A percentile compares a stretch with the other conserved stretches of the same genome.
phyloP scores from a whole-genome alignment of 805 yeast species.

The Wickerhamomyces mucosus region DNA sequence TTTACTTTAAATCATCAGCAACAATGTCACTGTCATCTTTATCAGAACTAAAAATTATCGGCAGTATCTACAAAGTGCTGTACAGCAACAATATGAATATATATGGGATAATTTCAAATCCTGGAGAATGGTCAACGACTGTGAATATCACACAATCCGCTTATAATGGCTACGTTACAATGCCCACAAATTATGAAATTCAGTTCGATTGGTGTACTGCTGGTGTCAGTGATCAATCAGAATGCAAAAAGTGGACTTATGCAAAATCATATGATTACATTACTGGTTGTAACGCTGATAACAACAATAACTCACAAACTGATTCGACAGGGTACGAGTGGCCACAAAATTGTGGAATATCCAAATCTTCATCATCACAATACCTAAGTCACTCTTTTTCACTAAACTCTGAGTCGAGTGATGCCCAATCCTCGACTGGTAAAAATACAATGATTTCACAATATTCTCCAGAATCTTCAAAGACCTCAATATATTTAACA shows the following conservation, averaged over 20 bases:
- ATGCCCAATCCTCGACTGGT: no score
- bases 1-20: conserved; percentile 3
- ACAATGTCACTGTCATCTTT: conserved; percentile 5
- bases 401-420: no score
- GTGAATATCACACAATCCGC: conserved; percentile 1
- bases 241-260: conserved; percentile 14
- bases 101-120: conserved; percentile 3
- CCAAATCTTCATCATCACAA: no score
- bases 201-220: conserved; percentile 20
- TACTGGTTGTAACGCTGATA: conserved; percentile 16
- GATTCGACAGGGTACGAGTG: conserved; percentile 15
- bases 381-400: no score
- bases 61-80: conserved; percentile 2
- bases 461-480: no score
- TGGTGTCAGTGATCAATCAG: conserved; percentile 13
- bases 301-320: conserved; percentile 13
- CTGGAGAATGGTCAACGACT: conserved; percentile 7
- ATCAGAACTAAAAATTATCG: conserved; percentile 9
- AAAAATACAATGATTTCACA: no score
- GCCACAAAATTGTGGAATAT: conserved; percentile 17
- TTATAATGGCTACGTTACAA: conserved; percentile 8
- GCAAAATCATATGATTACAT: conserved; percentile 15
- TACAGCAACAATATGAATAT: conserved; percentile 5
- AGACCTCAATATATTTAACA: no score
- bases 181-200: conserved; percentile 8